Evolutionary conservation across 2,329 filamentous ascomycete species (phyloP), one percentile per base, ranked within the genome.

Genomic region (Arthrobotrys musiformis): DNA sequence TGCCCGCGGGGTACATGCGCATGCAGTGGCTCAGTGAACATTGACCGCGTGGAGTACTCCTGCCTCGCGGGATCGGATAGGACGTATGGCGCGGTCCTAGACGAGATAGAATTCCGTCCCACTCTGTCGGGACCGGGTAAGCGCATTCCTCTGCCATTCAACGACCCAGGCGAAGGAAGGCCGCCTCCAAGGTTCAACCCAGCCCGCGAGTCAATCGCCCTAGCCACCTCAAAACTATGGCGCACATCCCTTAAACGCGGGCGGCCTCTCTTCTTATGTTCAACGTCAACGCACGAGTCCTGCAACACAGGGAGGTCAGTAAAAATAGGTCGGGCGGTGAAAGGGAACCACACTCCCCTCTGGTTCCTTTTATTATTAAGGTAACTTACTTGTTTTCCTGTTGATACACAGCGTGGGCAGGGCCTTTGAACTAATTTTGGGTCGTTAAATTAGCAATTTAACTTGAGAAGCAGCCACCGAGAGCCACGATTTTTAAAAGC

Each of bases 231-330:
- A 83, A 82, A 30, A 83, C 82, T 66, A 84, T 82, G 80, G 84
- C 88, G 86, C 75, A 92, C 91, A 81, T 94, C 92, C 80, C 92
- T 89, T 79, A 95, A 85, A 79, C 92, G 88, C 75, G 92, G 92
- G 58, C 92, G 88, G 46, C 92, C 92, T 80, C 92, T 86, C 83
- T 94, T 95, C 84, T 94, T 95, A 84, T 95, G 92, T 81, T 93
- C 91, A 35, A 95, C 92, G 83, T 95, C 92, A 80, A 93, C 86
- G 82, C 92, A 95, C 6, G 90, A 87, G 72, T 93, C 91, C 86
- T 94, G 87, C 81, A 74, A 73, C 56, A 80, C 40, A 78, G 60
- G 19, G 24, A 64, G 37, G 58, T 76, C 44, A 76, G 72, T 48
- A 13, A 17, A 50, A 7, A n/a, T 8, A 42, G 19, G 40, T 15